Conservation (phyloP, 345 rosid species). For the Citrus mangshanensis region DNA sequence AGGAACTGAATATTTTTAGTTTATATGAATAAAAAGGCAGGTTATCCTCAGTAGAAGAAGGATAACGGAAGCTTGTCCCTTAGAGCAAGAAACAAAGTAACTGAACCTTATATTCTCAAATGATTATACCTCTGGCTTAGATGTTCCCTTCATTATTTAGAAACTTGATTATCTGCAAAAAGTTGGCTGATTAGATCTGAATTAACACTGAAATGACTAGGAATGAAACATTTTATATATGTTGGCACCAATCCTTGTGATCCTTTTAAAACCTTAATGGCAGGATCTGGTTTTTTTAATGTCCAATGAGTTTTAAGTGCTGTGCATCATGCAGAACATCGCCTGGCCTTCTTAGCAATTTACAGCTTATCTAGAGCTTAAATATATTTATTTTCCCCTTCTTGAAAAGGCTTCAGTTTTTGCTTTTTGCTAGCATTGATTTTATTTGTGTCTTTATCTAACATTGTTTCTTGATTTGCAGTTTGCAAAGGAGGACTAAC, state of each 20-base stretch:
- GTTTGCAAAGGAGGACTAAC: conserved; percentile 87
- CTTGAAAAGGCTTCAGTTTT: neutral
- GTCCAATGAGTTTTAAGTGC: neutral
- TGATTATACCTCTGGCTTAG: neutral
- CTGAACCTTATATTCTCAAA: neutral
- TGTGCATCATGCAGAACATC: neutral
- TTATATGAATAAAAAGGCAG: neutral
- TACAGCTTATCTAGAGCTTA: neutral
- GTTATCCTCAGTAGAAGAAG: neutral
- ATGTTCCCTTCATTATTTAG: neutral
- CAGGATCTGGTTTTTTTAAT: neutral
- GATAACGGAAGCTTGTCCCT: neutral
- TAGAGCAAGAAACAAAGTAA: neutral
- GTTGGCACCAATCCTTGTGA: neutral
- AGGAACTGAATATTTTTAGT: neutral
- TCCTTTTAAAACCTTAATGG: neutral
- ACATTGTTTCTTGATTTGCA: conserved; percentile 32
- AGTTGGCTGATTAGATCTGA: neutral
- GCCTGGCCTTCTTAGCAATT: neutral
- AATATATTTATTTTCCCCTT: neutral
- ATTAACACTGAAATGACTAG: neutral
- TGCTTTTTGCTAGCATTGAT: neutral
- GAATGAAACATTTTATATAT: neutral
- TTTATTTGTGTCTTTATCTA: conserved; percentile 13
- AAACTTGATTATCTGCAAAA: neutral